Evolutionary conservation across 768 basidiomycete genomes (phyloP), one percentile per base, ranked within the genome.

Genomic region (Termitomyces eurrhizus): DNA sequence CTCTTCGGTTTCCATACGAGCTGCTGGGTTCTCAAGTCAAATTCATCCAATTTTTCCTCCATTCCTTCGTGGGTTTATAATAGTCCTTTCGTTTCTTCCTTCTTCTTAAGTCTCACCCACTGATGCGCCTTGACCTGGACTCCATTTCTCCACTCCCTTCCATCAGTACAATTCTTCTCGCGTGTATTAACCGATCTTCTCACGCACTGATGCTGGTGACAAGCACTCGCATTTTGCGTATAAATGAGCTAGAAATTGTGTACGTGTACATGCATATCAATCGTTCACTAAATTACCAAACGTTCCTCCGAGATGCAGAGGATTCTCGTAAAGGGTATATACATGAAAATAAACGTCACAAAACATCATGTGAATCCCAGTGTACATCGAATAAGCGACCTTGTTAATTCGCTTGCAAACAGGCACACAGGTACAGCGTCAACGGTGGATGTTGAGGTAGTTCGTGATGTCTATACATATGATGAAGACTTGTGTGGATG

Each of bases 131-230:
- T 36, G 18, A 46, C 26, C 24, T 46, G 32, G 44, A 24, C 42
- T 45, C 16, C 36, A 55, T 45, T 52, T 56, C 51, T 36, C 56
- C 44, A 52, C 32, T 55, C 18, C 65, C 69, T 76, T 70, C 74
- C 78, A 83, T 80, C 80, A 82, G 74, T 80, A 44, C n/a, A 21
- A 8, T 78, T 73, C 73, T 79, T 80, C 80, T 80, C 63, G 52
- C 69, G 60, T 64, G 57, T 50, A 36, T 52, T 62, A 57, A 49
- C 62, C 58, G 59, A 59, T 57, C 48, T 53, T 60, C 58, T 64
- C 59, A 58, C 59, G 63, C 60, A 7, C 49, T 37, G 49, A 26
- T 49, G 16, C 48, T 35, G 29, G 12, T 44, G 52, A 46, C 59
- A 46, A 42, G 59, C 46, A 46, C 21, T 26, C 44, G 35, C 33